Evolutionary conservation across 805 yeast species (phyloP).

Genomic region (Yarrowia sp.): DNA sequence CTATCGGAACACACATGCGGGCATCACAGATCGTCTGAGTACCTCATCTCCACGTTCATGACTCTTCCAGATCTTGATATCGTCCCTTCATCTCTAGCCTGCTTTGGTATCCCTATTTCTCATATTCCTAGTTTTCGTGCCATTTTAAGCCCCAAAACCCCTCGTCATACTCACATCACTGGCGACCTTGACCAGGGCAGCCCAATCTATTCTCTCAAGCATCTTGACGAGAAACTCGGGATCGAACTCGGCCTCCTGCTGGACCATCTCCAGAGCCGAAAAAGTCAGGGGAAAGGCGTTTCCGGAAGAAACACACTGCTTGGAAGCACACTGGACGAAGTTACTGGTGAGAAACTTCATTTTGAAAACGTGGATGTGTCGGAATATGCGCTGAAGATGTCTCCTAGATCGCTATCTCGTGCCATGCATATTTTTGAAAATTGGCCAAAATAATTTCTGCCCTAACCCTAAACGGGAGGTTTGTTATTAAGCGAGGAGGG

Average conservation of each 20-base stretch:
- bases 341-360: constrained; percentile 97
- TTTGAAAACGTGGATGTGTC: background rate
- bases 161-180: constrained; percentile 58
- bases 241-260: constrained; percentile 79
- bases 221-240: constrained; percentile 80
- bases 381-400: background rate
- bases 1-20: too few species aligned
- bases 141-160: too few species aligned
- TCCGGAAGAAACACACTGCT: constrained; percentile 73
- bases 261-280: constrained; percentile 71
- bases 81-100: too few species aligned
- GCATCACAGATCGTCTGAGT: too few species aligned
- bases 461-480: constrained; percentile 22
- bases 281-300: constrained; percentile 83
- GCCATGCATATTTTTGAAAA: constrained; percentile 20
- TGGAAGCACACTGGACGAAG: constrained; percentile 92
- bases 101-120: too few species aligned
- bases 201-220: constrained; percentile 86
- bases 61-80: too few species aligned
- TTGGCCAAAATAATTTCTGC: constrained; percentile 28
- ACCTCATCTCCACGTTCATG: too few species aligned
- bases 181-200: constrained; percentile 79
- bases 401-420: constrained; percentile 14
- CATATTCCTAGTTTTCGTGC: too few species aligned
- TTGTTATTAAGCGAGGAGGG: constrained; percentile 15